phyloP scores from a whole-genome alignment of 179 eudicot species.

The Pouteria campechiana region DNA sequence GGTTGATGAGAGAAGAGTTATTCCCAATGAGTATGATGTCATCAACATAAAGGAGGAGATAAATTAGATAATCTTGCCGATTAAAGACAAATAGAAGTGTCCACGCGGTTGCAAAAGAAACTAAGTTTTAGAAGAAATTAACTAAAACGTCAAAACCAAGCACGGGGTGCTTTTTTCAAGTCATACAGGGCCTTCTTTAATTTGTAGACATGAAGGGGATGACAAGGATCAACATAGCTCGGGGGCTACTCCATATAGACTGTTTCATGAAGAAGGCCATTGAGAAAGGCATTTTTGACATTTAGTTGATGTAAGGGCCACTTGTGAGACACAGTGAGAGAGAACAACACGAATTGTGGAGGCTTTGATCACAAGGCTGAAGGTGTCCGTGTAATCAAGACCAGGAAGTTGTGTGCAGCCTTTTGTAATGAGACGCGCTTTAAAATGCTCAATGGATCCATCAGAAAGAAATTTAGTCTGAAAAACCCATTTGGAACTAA shows the following conservation, averaged over 20 bases:
- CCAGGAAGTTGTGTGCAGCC: neutral
- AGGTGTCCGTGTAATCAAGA: neutral
- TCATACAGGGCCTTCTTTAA: too few relatives aligned
- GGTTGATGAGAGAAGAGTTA: too few relatives aligned
- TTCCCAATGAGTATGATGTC: too few relatives aligned
- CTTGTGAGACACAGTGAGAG: neutral
- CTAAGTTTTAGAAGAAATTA: too few relatives aligned
- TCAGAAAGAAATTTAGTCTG: neutral
- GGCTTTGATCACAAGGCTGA: conserved; percentile 1
- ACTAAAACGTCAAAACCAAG: too few relatives aligned
- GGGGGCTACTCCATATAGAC: neutral
- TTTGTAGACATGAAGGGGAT: too few relatives aligned
- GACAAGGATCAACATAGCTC: neutral
- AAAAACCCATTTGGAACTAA: neutral
- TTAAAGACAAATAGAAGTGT: too few relatives aligned
- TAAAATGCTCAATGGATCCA: neutral
- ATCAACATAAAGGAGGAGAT: too few relatives aligned
- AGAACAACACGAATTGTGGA: neutral
- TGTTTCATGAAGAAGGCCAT: neutral
- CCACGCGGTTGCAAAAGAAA: too few relatives aligned
- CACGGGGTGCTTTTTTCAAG: too few relatives aligned
- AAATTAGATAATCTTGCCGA: too few relatives aligned
- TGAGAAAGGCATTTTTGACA: conserved; percentile 1
- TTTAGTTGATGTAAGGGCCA: conserved; percentile 6
- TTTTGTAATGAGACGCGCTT: neutral